phyloP scores from a whole-genome alignment of 805 yeast genomes.

The Spathaspora passalidarum region DNA sequence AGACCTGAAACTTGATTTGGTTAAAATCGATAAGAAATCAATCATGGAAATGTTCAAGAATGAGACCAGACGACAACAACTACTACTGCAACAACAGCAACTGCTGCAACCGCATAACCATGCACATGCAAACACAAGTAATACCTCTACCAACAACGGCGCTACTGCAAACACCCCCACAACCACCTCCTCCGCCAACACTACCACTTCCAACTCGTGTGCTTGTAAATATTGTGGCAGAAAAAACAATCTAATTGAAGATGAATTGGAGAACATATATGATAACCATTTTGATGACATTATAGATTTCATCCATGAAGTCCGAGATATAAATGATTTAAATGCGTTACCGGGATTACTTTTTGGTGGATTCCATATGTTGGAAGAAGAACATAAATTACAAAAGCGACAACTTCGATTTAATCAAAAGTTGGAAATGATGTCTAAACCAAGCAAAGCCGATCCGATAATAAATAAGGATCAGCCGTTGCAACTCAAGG shows the following conservation, averaged over 20 bases:
- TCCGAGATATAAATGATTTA: slow-evolving; percentile 35
- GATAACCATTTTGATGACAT: slow-evolving; percentile 59
- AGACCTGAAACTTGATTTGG: slow-evolving; percentile 58
- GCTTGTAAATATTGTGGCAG: slow-evolving; percentile 78
- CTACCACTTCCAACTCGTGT: slow-evolving; percentile 36
- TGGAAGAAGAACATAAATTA: slow-evolving; percentile 30
- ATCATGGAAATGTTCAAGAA: slow-evolving; percentile 62
- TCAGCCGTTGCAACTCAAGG: slow-evolving; percentile 1
- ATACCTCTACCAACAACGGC: slow-evolving; percentile 36
- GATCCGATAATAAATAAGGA: slow-evolving; percentile 18
- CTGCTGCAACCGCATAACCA: slow-evolving; percentile 7
- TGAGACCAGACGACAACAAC: slow-evolving; percentile 17
- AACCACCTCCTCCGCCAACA: slow-evolving; percentile 9
- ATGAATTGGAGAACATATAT: slow-evolving; percentile 71
- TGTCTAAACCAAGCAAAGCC: slow-evolving; percentile 5
- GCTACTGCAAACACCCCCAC: neutral
- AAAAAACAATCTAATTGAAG: slow-evolving; percentile 66
- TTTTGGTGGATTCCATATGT: slow-evolving; percentile 35
- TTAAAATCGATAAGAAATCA: slow-evolving; percentile 65
- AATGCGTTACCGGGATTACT: slow-evolving; percentile 33
- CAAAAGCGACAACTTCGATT: slow-evolving; percentile 23
- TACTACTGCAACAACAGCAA: slow-evolving; percentile 7
- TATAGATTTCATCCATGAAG: slow-evolving; percentile 35
- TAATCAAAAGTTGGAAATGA: slow-evolving; percentile 7
- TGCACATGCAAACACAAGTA: slow-evolving; percentile 4